phyloP scores from a whole-genome alignment of 2,329 filamentous ascomycete genomes.

The Didymellaceae sp. region DNA sequence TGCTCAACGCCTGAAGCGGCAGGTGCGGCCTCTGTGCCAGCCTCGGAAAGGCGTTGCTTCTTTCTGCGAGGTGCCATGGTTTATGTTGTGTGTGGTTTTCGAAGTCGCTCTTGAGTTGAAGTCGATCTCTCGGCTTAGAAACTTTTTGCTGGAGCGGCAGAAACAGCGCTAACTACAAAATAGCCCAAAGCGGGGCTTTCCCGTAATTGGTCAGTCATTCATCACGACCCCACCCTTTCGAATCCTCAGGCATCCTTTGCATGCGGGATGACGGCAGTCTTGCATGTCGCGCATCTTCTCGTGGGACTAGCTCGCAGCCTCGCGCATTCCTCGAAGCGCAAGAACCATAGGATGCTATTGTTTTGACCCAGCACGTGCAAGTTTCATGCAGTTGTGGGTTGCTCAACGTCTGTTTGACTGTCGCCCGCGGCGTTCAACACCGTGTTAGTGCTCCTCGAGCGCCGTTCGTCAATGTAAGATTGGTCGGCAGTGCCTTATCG shows the following conservation, averaged over 20 bases:
- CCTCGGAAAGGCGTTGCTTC: constrained; percentile 50
- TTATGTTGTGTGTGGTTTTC: background rate
- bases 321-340: constrained; percentile 2
- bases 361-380: constrained; percentile 11
- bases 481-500: constrained; percentile 16
- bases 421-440: constrained; percentile 7
- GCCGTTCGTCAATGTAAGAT: constrained; percentile 10
- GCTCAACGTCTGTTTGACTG: constrained; percentile 15
- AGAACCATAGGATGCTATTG: constrained; percentile 8
- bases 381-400: constrained; percentile 11
- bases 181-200: constrained; percentile 11
- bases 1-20: constrained; percentile 30
- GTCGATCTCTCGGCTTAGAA: background rate
- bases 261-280: constrained; percentile 16
- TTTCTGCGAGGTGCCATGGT: constrained; percentile 51
- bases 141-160: constrained; percentile 1
- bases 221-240: background rate
- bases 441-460: constrained; percentile 11
- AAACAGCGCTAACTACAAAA: background rate
- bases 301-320: constrained; percentile 14
- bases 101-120: background rate
- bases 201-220: constrained; percentile 9
- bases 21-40: constrained; percentile 44
- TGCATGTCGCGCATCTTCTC: constrained; percentile 17
- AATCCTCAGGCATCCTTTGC: constrained; percentile 9